phyloP scores from a whole-genome alignment of 2,329 filamentous ascomycete species.

The Lecanicillium sp. region DNA sequence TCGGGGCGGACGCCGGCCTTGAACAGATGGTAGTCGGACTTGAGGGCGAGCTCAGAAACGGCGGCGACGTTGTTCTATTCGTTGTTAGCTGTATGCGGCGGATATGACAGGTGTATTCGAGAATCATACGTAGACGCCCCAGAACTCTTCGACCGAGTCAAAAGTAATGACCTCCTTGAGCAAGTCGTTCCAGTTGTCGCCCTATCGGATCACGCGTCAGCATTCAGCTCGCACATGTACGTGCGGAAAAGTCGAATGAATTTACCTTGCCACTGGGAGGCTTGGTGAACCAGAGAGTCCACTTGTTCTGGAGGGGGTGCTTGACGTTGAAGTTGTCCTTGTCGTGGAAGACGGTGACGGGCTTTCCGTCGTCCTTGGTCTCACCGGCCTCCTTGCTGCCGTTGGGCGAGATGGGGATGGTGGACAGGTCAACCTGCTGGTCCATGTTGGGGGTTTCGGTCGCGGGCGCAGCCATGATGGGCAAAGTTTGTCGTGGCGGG shows the following conservation, averaged over 20 bases:
- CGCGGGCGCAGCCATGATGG: constrained; percentile 25
- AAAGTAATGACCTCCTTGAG: constrained; percentile 98
- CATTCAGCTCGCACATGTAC: constrained; percentile 4
- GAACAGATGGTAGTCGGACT: constrained; percentile 99
- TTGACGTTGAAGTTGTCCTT: constrained; percentile 99
- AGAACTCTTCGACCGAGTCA: constrained; percentile 98
- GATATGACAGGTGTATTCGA: constrained; percentile 1
- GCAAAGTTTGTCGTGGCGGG: no score
- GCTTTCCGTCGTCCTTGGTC: constrained; percentile 47
- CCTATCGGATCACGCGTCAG: constrained; percentile 42
- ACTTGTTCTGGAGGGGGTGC: constrained; percentile 93
- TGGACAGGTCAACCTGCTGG: constrained; percentile 58
- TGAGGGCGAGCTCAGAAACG: constrained; percentile 89
- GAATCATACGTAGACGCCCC: constrained; percentile 89
- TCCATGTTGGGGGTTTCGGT: constrained; percentile 29
- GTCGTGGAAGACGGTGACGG: constrained; percentile 94
- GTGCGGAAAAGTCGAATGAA: constrained; percentile 2
- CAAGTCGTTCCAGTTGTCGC: constrained; percentile 97
- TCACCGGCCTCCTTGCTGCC: constrained; percentile 44
- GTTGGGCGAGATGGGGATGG: constrained; percentile 58
- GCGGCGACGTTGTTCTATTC: constrained; percentile 93
- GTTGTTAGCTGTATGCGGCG: constrained; percentile 11
- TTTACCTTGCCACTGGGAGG: constrained; percentile 86
- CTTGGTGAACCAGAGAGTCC: constrained; percentile 99
- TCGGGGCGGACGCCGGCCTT: constrained; percentile 94